These are phyloP conservation scores for Neurospora sublineolata DNA, from an alignment of 495 filamentous ascomycete genomes.

Conservation along the genomic window DNA sequence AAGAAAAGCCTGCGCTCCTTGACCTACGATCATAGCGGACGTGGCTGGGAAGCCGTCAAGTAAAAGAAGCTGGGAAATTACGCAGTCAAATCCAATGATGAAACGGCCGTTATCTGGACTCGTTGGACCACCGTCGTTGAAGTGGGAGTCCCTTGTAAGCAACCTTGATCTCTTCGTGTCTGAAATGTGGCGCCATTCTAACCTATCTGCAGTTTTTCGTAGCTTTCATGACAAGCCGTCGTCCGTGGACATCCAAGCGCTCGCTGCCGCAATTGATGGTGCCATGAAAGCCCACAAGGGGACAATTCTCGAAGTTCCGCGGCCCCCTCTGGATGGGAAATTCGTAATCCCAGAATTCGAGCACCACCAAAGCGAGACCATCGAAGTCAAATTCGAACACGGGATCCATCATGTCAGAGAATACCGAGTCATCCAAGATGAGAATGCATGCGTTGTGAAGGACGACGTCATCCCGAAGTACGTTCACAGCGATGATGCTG, in stretches of 20 bases:
- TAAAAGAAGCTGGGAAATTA: neutral
- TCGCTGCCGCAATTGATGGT: neutral
- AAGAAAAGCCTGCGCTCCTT: neutral
- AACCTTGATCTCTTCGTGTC: neutral
- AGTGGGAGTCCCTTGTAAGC: neutral
- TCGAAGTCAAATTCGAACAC: neutral
- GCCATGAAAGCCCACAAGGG: neutral
- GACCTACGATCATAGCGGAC: neutral
- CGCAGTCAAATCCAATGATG: neutral
- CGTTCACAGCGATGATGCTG: accelerated
- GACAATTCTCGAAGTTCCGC: neutral
- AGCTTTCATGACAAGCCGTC: neutral
- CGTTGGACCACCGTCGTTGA: neutral
- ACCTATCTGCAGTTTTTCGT: neutral
- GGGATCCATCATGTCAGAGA: neutral
- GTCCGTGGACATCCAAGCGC: neutral
- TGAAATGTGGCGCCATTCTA: neutral
- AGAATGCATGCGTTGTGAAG: neutral
- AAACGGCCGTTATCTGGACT: neutral
- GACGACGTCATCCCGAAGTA: accelerated
- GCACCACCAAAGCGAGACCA: neutral
- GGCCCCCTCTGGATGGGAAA: neutral
- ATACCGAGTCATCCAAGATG: neutral
- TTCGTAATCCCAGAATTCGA: neutral
- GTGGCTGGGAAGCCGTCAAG: neutral